These are phyloP conservation scores for Angophora floribunda DNA, from an alignment of 345 rosid genomes.

Conservation along the genomic window DNA sequence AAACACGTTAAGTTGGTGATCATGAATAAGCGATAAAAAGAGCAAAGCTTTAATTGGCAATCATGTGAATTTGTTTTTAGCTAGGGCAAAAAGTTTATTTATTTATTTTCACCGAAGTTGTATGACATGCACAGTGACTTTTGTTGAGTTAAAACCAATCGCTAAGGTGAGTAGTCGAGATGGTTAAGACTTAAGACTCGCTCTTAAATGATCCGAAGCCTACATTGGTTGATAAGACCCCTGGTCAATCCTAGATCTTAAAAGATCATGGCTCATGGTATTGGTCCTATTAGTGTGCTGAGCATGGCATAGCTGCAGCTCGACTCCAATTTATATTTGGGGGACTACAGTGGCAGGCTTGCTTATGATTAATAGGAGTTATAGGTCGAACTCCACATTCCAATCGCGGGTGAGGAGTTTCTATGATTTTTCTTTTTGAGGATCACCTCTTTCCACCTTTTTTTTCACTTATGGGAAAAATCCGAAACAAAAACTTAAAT, in stretches of 20 bases:
- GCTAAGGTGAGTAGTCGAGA: not conserved
- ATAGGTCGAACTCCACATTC: not conserved
- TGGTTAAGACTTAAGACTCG: too few relatives aligned
- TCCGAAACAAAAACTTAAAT: not conserved
- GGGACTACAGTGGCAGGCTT: not conserved
- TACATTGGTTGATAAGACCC: fast-evolving
- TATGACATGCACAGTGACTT: too few relatives aligned
- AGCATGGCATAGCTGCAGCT: not conserved
- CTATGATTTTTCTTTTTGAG: not conserved
- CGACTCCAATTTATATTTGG: not conserved
- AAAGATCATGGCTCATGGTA: fast-evolving
- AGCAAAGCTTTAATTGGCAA: not conserved
- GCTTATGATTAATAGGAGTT: fast-evolving
- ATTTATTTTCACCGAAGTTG: not conserved
- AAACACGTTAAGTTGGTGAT: not conserved
- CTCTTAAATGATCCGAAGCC: not conserved
- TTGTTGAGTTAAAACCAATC: not conserved
- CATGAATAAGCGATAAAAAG: not conserved
- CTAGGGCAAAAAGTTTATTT: fast-evolving
- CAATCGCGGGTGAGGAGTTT: not conserved
- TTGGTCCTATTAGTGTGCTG: not conserved
- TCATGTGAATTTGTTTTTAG: not conserved
- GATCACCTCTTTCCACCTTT: not conserved
- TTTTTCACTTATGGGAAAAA: not conserved
- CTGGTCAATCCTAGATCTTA: not conserved